Base-by-base conservation (phyloP, 345 rosid species). In the Erysimum cheiranthoides region DNA sequence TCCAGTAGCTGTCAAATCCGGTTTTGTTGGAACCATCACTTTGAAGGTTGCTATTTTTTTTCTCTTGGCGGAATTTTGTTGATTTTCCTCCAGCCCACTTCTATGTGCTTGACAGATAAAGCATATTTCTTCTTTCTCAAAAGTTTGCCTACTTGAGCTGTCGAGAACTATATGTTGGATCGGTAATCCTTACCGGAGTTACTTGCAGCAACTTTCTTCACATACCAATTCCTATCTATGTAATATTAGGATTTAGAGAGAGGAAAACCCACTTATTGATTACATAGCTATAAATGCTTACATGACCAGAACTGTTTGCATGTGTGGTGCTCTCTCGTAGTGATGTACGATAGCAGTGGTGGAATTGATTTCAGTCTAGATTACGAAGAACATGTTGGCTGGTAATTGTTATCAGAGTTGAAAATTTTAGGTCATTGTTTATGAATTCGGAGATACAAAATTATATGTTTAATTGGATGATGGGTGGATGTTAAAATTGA, bases 1-100 rank as follows among this genome's bases (percentile, higher is more conserved):
- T 76, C 99, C 99, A 8, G 96, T 95, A 38, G 88, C 91, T 64
- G 99, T 90, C 63, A 92, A 90, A 90, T 96, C 97, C 70, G 99
- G 99, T 77, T 95, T 95, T 88, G 86, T 95, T 58, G 99, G 99
- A 27, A 85, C 93, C 45, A 87, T 95, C 57, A 92, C 98, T 4
- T 71, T 95, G 63, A 90, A 95, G 99, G 99, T 92, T 77, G 52
- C 49, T 72, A 61, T 62, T 34, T 66, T 42, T 42, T 47, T n/a
- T 34, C 73, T 72, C 56, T 54, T 47, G 27, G 17, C 58, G 12
- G 61, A 16, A 16, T 49, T 70, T 47, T 56, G 66, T 28, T 77
- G 45, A 38, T 65, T 77, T 47, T 54, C 12, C 39, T 40, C 13
- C 17, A 64, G 45, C 45, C 27, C 27, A 38, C 38, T 47, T 68